Conservation (phyloP, 768 basidiomycete species). For the Boletus barrowsii region DNA sequence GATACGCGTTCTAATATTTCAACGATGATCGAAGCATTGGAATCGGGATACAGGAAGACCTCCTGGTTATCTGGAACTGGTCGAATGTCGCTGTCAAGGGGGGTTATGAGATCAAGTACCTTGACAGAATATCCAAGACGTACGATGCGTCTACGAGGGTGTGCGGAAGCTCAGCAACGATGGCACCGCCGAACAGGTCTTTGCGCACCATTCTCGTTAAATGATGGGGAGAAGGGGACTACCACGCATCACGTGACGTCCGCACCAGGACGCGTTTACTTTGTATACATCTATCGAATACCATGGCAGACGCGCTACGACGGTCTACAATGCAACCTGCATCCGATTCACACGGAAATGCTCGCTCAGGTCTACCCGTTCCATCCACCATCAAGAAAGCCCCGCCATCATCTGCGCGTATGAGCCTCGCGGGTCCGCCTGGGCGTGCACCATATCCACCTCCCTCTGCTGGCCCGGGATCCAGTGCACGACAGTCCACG, state of each 20-base stretch:
- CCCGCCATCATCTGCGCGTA: slow-evolving; percentile 43
- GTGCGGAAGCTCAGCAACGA: slow-evolving; percentile 55
- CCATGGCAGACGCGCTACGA: slow-evolving; percentile 48
- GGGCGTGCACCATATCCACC: slow-evolving; percentile 52
- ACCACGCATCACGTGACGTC: slow-evolving; percentile 19
- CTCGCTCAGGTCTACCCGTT: slow-evolving; percentile 67
- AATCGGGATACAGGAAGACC: slow-evolving; percentile 75
- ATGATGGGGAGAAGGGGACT: no score
- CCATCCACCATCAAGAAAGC: slow-evolving; percentile 76
- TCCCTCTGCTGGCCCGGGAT: slow-evolving; percentile 30
- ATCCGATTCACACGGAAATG: slow-evolving; percentile 46
- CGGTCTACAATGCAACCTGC: slow-evolving; percentile 58
- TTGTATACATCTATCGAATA: background rate
- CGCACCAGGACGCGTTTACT: background rate
- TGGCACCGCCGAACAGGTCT: slow-evolving; percentile 83
- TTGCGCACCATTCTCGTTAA: slow-evolving; percentile 13
- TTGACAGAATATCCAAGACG: slow-evolving; percentile 30
- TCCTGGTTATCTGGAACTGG: slow-evolving; percentile 96
- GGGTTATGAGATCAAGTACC: background rate
- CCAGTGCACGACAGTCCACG: slow-evolving; percentile 66
- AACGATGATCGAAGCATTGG: slow-evolving; percentile 71
- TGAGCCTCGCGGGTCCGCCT: slow-evolving; percentile 79
- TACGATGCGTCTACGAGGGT: slow-evolving; percentile 84
- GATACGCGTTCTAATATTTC: slow-evolving; percentile 81
- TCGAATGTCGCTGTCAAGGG: slow-evolving; percentile 51